Base-by-base conservation (phyloP, 2,329 filamentous ascomycete species). In the Coniochaeta pulveracea region DNA sequence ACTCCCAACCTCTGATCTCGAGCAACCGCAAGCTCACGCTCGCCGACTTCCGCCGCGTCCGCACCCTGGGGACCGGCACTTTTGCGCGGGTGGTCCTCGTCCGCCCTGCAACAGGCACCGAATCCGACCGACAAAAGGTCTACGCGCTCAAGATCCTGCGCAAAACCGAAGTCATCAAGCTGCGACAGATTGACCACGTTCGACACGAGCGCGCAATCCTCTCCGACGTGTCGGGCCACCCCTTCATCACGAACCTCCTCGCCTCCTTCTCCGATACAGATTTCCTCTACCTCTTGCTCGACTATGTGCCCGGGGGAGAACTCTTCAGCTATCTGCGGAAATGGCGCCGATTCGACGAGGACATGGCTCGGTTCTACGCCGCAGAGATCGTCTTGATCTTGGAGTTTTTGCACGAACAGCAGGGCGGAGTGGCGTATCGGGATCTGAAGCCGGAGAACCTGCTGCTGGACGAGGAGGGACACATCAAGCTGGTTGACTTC, bases 111-210 rank as follows among this genome's bases (percentile, higher is more conserved):
- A 65, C 61, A 34, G 54, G 60, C 35, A 50, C 42, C 34, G 51
- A 68, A 15, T 61, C 60, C 23, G 72, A 79, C 46, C 61, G 64
- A 40, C 64, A 69, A 49, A 71, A 76, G 45, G 80, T 88, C n/a
- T 88, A 79, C 56, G 82, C 82, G 28, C 67, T 89, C 48, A 89
- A 89, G 66, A 85, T 86, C 36, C 57, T 89, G 43, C 75, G 81
- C 41, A 80, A 80, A 50, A 66, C 72, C 35, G 69, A 79, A 47
- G 79, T 91, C 27, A 80, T 91, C 53, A 79, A 79, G 42, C 69
- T 89, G 37, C 89, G 89, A 64, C 84, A 91, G 51, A 78, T 89
- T 44, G 83, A 89, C 57, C 84, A 91, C 56, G 83, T 89, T 35
- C 79, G 81, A 40, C 83, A 88, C 57, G 84, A 91, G 64, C 79